These are phyloP conservation scores for Mollisia scopiformis DNA, from an alignment of 2,329 filamentous ascomycete species.

Conservation along the genomic window DNA sequence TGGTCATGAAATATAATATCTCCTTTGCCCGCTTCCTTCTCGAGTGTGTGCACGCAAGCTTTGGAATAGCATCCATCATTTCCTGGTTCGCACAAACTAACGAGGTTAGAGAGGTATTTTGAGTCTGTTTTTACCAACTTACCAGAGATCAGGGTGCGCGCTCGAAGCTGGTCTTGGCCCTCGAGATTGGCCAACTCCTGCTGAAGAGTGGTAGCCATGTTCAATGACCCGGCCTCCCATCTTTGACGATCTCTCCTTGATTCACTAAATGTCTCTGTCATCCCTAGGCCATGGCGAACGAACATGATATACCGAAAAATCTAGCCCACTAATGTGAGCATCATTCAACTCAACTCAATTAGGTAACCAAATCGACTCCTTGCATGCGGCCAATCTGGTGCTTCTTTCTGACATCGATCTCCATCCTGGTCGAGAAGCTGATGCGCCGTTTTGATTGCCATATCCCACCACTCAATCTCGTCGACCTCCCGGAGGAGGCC, in stretches of 20 bases:
- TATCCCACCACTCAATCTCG: constrained; percentile 17
- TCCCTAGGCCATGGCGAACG: constrained; percentile 15
- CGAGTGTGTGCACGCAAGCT: constrained; percentile 5
- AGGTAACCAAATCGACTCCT: constrained; percentile 16
- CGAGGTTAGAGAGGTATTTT: constrained; percentile 14
- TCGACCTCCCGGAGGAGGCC: constrained; percentile 19
- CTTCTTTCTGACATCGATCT: constrained; percentile 16
- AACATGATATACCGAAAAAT: constrained; percentile 19
- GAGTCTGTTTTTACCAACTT: constrained; percentile 9
- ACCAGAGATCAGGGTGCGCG: constrained; percentile 19
- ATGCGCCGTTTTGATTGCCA: constrained; percentile 19
- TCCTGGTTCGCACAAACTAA: constrained; percentile 15
- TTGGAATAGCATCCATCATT: constrained; percentile 8
- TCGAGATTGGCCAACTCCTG: constrained; percentile 16
- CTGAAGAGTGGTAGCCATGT: constrained; percentile 12
- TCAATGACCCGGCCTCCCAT: constrained; percentile 16
- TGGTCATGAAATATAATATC: constrained; percentile 4
- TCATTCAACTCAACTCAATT: constrained; percentile 10
- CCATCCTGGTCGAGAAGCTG: constrained; percentile 19
- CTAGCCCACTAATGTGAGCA: constrained; percentile 12
- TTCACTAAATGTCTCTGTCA: constrained; percentile 18
- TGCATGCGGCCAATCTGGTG: constrained; percentile 12
- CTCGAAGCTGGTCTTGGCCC: constrained; percentile 15
- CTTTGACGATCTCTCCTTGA: constrained; percentile 18
- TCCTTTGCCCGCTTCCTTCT: background rate